Conservation (phyloP, 345 rosid species). For the Clarkia xantiana region DNA sequence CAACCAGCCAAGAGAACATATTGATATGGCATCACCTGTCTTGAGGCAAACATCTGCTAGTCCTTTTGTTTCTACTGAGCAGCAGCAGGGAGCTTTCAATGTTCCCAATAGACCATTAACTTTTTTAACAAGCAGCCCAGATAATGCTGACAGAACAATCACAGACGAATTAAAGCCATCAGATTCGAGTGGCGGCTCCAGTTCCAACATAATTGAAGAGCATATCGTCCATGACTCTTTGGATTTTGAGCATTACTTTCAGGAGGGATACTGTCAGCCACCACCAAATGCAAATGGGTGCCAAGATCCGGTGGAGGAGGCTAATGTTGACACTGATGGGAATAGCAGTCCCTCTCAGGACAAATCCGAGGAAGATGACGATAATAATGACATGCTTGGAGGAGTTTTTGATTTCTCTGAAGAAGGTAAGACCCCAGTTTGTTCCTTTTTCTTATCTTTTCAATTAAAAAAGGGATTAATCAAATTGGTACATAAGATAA, state of each 20-base stretch:
- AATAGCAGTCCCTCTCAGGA: conserved; percentile 41
- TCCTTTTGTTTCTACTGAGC: no score
- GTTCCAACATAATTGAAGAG: conserved; percentile 43
- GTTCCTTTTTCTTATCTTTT: no score
- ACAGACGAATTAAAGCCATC: conserved; percentile 27
- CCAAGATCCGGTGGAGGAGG: conserved; percentile 23
- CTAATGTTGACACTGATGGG: conserved; percentile 24
- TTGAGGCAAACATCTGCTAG: conserved; percentile 21
- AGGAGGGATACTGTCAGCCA: conserved; percentile 46
- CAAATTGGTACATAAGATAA: no score
- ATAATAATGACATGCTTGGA: conserved; percentile 77
- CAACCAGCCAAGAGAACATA: conserved; percentile 18
- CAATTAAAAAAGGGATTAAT: no score
- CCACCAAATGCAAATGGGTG: conserved; percentile 11
- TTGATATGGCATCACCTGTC: conserved; percentile 21
- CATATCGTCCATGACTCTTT: conserved; percentile 28
- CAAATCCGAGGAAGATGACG: conserved; percentile 59
- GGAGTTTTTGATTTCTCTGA: conserved; percentile 89
- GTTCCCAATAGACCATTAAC: conserved; percentile 23
- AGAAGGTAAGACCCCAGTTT: conserved; percentile 34
- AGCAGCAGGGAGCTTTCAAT: not conserved
- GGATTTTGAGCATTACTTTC: conserved; percentile 61
- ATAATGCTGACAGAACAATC: conserved; percentile 34
- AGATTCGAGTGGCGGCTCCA: conserved; percentile 24
- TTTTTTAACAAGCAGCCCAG: conserved; percentile 26